These are phyloP conservation scores for Fusarium sp. DNA, from an alignment of 2,329 filamentous ascomycete genomes.

Conservation along the genomic window DNA sequence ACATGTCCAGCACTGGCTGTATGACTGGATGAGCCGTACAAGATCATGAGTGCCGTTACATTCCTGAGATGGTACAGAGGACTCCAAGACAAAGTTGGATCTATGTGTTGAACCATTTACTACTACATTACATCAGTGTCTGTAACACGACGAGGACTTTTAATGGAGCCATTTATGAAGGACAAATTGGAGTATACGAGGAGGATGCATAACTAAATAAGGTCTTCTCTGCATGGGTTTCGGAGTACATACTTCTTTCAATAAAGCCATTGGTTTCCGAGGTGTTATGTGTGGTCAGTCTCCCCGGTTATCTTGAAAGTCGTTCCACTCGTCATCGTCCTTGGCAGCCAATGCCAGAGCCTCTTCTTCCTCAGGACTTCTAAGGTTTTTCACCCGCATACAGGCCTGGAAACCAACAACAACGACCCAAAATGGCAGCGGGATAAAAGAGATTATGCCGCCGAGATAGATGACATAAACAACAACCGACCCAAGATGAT, in stretches of 20 bases:
- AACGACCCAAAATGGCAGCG: constrained; percentile 33
- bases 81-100: constrained; percentile 26
- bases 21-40: constrained; percentile 17
- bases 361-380: constrained; percentile 26
- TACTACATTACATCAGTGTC: constrained; percentile 34
- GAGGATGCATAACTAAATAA: constrained; percentile 19
- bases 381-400: constrained; percentile 26
- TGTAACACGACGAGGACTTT: constrained; percentile 18
- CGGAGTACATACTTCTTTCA: constrained; percentile 19
- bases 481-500: not conserved
- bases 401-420: constrained; percentile 29
- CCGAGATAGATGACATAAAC: constrained; percentile 8
- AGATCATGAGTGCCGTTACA: constrained; percentile 13
- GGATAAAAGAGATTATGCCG: constrained; percentile 2
- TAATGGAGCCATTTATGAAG: not conserved
- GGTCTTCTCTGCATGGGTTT: constrained; percentile 18
- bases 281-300: constrained; percentile 2
- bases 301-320: constrained; percentile 24
- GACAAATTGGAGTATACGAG: constrained; percentile 4
- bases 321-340: constrained; percentile 21
- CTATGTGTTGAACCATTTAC: constrained; percentile 16
- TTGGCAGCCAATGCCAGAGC: constrained; percentile 20
- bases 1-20: constrained; percentile 14
- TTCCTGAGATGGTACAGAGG: constrained; percentile 16
- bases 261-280: constrained; percentile 6